Evolutionary conservation across 108 stramenopile species (phyloP).

Genomic region (Schizochytrium sp.): DNA sequence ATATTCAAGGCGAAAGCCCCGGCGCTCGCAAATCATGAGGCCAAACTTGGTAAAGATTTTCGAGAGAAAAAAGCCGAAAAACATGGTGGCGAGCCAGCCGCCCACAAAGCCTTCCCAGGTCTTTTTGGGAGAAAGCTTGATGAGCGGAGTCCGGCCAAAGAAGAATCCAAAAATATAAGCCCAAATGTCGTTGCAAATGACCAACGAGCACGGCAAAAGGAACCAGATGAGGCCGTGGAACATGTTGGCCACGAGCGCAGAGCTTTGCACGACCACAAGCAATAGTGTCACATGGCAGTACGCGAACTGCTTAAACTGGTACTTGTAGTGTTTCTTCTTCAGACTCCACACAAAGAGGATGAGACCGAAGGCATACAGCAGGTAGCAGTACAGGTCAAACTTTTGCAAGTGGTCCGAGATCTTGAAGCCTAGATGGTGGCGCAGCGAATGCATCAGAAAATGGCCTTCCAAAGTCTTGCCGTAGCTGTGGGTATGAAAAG

Average conservation of each 20-base stretch:
- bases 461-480: background rate
- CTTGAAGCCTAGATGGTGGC: constrained; percentile 1
- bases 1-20: constrained; percentile 53
- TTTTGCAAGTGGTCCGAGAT: background rate
- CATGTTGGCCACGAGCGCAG: constrained; percentile 84
- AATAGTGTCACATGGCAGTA: constrained; percentile 40
- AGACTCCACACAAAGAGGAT: constrained; percentile 27
- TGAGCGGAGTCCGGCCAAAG: constrained; percentile 75
- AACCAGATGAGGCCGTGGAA: constrained; percentile 98
- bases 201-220: constrained; percentile 76
- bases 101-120: constrained; percentile 97
- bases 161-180: constrained; percentile 87
- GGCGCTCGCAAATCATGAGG: constrained; percentile 79
- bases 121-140: constrained; percentile 81
- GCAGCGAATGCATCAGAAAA: background rate
- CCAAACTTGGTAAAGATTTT: constrained; percentile 63
- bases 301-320: constrained; percentile 29
- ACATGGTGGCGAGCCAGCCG: constrained; percentile 75
- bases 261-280: constrained; percentile 38
- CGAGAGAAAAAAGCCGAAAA: constrained; percentile 76
- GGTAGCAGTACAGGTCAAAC: background rate
- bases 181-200: constrained; percentile 89
- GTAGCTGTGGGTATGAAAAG: background rate
- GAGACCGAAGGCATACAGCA: constrained; percentile 7
- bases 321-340: constrained; percentile 35